A percentile compares a stretch with the other conserved stretches of the same genome.
Evolutionary conservation across 2,329 filamentous ascomycete genomes (phyloP).

Genomic region (Anthostomella pinea): DNA sequence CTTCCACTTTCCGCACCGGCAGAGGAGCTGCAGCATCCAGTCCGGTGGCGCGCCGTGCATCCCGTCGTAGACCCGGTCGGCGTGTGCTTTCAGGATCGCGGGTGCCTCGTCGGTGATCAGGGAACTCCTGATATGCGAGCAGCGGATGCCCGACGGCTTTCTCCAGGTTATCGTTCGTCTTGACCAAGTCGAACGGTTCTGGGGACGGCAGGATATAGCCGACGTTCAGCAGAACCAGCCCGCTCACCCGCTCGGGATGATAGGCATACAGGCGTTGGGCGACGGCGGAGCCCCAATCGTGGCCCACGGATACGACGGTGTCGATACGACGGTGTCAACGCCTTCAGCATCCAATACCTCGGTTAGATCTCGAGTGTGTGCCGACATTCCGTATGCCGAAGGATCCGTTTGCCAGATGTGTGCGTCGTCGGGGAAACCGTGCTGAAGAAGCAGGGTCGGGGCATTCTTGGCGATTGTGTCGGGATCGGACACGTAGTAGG

Average conservation of each 20-base stretch:
- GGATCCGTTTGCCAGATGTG: slow-evolving; percentile 41
- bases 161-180: slow-evolving; percentile 1
- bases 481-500: slow-evolving; percentile 36
- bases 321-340: slow-evolving; percentile 32
- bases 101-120: slow-evolving; percentile 4
- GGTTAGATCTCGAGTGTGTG: slow-evolving; percentile 35
- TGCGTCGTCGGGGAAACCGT: slow-evolving; percentile 49
- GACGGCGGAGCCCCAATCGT: slow-evolving; percentile 46
- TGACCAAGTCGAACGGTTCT: slow-evolving; percentile 1
- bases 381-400: slow-evolving; percentile 34
- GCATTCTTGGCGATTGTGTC: slow-evolving; percentile 22
- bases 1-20: slow-evolving; percentile 2
- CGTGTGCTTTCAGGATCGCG: slow-evolving; percentile 1
- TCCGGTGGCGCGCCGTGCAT: slow-evolving; percentile 1
- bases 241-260: slow-evolving; percentile 37
- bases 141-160: slow-evolving; percentile 5
- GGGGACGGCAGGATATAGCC: slow-evolving; percentile 37
- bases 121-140: slow-evolving; percentile 7
- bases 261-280: slow-evolving; percentile 41
- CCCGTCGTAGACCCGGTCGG: slow-evolving; percentile 6
- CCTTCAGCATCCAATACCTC: slow-evolving; percentile 40
- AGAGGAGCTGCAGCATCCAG: slow-evolving; percentile 7
- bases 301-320: slow-evolving; percentile 42
- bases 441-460: slow-evolving; percentile 40
- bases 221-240: slow-evolving; percentile 41